Percentiles rank a stretch among this genome's conserved stretches.
These are phyloP conservation scores for Fusarium sp. DNA, from an alignment of 2,329 filamentous ascomycete genomes.

Conservation along the genomic window DNA sequence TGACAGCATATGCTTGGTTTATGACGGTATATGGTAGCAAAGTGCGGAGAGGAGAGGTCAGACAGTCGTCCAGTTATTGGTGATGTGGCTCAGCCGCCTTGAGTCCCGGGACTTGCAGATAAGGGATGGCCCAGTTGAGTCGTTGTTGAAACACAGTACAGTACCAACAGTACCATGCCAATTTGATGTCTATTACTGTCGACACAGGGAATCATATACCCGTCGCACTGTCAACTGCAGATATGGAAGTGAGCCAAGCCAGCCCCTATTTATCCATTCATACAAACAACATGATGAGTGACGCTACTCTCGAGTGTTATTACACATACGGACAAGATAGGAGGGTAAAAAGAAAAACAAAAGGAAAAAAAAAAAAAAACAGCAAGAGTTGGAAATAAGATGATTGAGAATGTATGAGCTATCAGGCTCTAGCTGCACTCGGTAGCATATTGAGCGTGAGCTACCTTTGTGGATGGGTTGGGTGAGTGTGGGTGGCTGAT, in stretches of 20 bases:
- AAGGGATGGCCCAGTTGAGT: neutral
- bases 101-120: neutral
- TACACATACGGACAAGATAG: neutral
- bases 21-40: slow-evolving; percentile 6
- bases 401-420: neutral
- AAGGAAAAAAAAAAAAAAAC: neutral
- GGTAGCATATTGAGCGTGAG: neutral
- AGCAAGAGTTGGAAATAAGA: neutral
- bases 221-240: neutral
- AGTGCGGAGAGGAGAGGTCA: slow-evolving; percentile 7
- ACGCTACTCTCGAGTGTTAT: neutral
- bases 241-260: neutral
- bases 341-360: neutral
- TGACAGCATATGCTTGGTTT: slow-evolving; percentile 21
- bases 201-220: neutral
- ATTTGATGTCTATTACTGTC: neutral
- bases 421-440: neutral
- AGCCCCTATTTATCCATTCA: neutral
- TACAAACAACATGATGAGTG: neutral
- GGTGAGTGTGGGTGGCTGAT: slow-evolving; percentile 9
- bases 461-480: slow-evolving; percentile 2
- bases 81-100: slow-evolving; percentile 15
- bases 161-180: neutral
- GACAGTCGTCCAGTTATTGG: slow-evolving; percentile 1
- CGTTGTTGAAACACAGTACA: slow-evolving; percentile 7